Evolutionary conservation across 768 basidiomycete species (phyloP), one percentile per base, ranked within the genome.

Genomic region (Russula earlei): DNA sequence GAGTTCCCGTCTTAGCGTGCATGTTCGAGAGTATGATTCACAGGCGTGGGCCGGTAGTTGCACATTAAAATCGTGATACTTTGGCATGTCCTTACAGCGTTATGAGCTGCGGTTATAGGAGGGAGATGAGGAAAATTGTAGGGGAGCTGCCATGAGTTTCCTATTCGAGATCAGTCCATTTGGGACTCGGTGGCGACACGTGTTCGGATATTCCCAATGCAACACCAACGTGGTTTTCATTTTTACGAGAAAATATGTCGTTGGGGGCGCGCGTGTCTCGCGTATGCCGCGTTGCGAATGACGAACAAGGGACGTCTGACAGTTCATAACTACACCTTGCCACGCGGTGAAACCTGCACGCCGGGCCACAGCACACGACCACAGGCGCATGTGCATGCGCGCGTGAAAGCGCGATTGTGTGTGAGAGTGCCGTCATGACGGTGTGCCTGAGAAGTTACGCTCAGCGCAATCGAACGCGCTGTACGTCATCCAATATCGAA

Each of bases 171-270:
- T 36, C 34, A 36, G 34, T 4, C n/a, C 34, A 36, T 15, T 36
- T 9, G 34, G 34, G 12, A 36, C 10, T 9, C 34, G n/a, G n/a
- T 36, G 34, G 22, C 41, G 22, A 19, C 41, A 42, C 11, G 22
- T 19, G 20, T 24, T n/a, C 17, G 37, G 25, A 36, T 15, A 36
- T 36, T 36, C 15, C 34, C 34, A 36, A 4, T 14, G 34, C 34
- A 12, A 11, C 34, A 19, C 36, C 22, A 56, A 46, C 50, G 44
- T 41, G 49, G 24, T 34, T 46, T 56, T 56, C 55, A 56, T 56
- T 38, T 24, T 56, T 56, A 52, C 55, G 55, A 46, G 38, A 55
- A n/a, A n/a, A 34, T 10, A 33, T 25, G 17, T 24, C 22, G 33
- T 44, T 12, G 51, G 24, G 19, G 15, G 24, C 29, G 31, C 54